phyloP scores from a whole-genome alignment of 2,329 filamentous ascomycete genomes.

The Penicillium sp. region DNA sequence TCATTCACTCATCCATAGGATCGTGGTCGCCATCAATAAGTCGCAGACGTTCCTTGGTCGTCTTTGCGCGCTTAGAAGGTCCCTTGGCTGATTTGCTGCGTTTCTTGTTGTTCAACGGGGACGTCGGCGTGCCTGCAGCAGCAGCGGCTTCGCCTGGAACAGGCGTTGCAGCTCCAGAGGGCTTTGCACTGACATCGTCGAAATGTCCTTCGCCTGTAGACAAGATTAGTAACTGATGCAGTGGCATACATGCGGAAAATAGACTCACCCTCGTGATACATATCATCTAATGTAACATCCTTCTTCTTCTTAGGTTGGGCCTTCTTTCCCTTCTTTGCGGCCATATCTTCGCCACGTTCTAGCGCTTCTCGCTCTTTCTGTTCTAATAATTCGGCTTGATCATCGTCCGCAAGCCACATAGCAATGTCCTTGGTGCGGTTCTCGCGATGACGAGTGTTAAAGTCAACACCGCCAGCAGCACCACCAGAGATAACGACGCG shows the following conservation, averaged over 20 bases:
- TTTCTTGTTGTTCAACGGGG: conserved; percentile 45
- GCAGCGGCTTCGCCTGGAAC: conserved; percentile 53
- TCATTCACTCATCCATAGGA: conserved; percentile 19
- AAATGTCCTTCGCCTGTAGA: conserved; percentile 86
- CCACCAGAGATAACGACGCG: conserved; percentile 94
- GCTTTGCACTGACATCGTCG: conserved; percentile 77
- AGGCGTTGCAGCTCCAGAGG: conserved; percentile 81
- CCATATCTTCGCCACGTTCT: conserved; percentile 62
- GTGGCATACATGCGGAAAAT: not conserved
- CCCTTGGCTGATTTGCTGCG: conserved; percentile 51
- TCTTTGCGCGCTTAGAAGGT: conserved; percentile 59
- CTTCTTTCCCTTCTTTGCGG: conserved; percentile 59
- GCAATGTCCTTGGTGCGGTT: conserved; percentile 97
- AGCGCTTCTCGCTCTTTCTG: conserved; percentile 83
- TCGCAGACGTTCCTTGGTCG: conserved; percentile 50
- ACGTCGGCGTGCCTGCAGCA: conserved; percentile 19
- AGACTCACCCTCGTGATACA: conserved; percentile 97
- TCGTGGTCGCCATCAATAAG: conserved; percentile 44
- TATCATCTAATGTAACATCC: conserved; percentile 75
- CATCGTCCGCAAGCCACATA: conserved; percentile 97
- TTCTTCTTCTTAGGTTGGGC: conserved; percentile 55
- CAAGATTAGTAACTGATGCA: conserved; percentile 15
- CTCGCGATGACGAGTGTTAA: conserved; percentile 86
- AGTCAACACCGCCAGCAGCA: conserved; percentile 78
- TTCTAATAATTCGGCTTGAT: conserved; percentile 91